Evolutionary conservation across 2,329 filamentous ascomycete genomes (phyloP).

Genomic region (Aureobasidium subglaciale): DNA sequence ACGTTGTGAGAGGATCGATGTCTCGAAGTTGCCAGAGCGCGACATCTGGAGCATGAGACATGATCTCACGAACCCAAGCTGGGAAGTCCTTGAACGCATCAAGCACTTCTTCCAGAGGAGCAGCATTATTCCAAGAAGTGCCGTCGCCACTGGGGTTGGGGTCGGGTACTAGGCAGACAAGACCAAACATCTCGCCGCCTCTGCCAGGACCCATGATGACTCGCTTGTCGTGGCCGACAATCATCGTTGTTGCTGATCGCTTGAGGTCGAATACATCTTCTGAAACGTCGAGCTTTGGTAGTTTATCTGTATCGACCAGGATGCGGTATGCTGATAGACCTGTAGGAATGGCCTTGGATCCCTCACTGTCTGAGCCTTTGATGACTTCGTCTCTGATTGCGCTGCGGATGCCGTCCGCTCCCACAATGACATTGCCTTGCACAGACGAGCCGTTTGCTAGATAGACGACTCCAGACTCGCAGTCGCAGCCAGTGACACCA

Average conservation of each 20-base stretch:
- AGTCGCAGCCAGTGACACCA: slow-evolving; percentile 23
- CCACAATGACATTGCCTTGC: slow-evolving; percentile 29
- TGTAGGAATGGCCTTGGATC: slow-evolving; percentile 25
- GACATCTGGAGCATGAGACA: slow-evolving; percentile 29
- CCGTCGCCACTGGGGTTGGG: slow-evolving; percentile 34
- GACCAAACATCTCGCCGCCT: slow-evolving; percentile 35
- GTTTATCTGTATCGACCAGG: slow-evolving; percentile 23
- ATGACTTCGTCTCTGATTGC: slow-evolving; percentile 23
- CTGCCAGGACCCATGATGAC: slow-evolving; percentile 42
- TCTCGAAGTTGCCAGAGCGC: slow-evolving; percentile 42
- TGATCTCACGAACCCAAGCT: slow-evolving; percentile 31
- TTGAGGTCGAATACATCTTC: slow-evolving; percentile 29
- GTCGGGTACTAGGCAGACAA: slow-evolving; percentile 41
- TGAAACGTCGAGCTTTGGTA: slow-evolving; percentile 18
- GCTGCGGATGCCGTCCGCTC: slow-evolving; percentile 32
- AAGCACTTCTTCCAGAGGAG: slow-evolving; percentile 31
- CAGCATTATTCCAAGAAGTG: slow-evolving; percentile 36
- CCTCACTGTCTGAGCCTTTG: slow-evolving; percentile 13
- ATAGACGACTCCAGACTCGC: slow-evolving; percentile 23
- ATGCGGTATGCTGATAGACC: slow-evolving; percentile 36
- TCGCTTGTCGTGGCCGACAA: slow-evolving; percentile 34
- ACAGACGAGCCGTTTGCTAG: slow-evolving; percentile 27
- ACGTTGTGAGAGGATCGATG: slow-evolving; percentile 34
- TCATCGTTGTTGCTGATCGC: slow-evolving; percentile 39
- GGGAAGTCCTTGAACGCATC: slow-evolving; percentile 38